Percentiles rank a stretch among this genome's conserved stretches.
These are phyloP conservation scores for Teunomyces cretensis DNA, from an alignment of 805 yeast genomes.

Conservation along the genomic window DNA sequence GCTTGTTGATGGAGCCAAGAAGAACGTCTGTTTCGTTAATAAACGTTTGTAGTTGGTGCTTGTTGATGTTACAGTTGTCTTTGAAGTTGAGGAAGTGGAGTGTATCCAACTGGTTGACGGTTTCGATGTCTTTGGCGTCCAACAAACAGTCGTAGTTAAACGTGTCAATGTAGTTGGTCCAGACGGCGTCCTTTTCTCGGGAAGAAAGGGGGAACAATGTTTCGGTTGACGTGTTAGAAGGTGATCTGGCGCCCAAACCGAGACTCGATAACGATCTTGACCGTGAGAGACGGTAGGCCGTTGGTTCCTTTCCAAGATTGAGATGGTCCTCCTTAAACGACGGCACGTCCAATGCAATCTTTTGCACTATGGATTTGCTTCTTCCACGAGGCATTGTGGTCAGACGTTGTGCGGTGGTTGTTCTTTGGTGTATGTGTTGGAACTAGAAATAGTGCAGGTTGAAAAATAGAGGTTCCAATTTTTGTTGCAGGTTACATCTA, in stretches of 20 bases:
- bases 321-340: constrained; percentile 27
- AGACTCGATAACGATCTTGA: not conserved
- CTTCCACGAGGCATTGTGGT: constrained; percentile 44
- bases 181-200: constrained; percentile 29
- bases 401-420: not conserved
- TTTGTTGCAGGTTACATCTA: not conserved
- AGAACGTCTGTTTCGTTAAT: constrained; percentile 46
- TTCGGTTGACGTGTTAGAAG: constrained; percentile 5
- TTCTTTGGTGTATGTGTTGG: not conserved
- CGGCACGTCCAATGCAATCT: constrained; percentile 57
- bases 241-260: not conserved
- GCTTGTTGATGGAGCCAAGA: constrained; percentile 43
- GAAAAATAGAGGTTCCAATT: not conserved
- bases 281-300: not conserved
- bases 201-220: constrained; percentile 36
- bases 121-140: constrained; percentile 38
- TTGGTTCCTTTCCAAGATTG: constrained; percentile 13
- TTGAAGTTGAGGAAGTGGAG: constrained; percentile 32
- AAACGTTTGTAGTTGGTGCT: constrained; percentile 28
- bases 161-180: constrained; percentile 35
- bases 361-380: constrained; percentile 61
- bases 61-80: constrained; percentile 28
- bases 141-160: constrained; percentile 45
- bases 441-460: not conserved
- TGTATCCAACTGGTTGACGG: constrained; percentile 34